Evolutionary conservation across 2,329 filamentous ascomycete genomes (phyloP).

Genomic region (Neofusicoccum laricinum): DNA sequence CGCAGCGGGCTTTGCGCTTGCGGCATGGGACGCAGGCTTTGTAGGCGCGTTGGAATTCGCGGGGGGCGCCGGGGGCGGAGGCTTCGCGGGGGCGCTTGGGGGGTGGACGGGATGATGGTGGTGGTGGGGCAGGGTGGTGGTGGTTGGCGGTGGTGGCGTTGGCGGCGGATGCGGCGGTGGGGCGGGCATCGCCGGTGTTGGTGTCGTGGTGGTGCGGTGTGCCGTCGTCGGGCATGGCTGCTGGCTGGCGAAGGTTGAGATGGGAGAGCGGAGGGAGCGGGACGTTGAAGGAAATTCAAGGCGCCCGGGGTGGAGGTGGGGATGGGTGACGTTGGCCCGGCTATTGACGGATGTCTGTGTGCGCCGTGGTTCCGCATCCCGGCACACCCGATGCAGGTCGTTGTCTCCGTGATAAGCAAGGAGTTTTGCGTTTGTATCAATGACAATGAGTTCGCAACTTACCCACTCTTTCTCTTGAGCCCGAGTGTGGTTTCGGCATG

Average conservation of each 20-base stretch:
- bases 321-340: neutral
- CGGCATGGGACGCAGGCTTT: slow-evolving; percentile 55
- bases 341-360: neutral
- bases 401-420: neutral
- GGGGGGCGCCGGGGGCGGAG: neutral
- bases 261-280: neutral
- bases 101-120: neutral
- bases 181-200: neutral
- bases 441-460: no score
- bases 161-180: neutral
- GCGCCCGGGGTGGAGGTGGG: neutral
- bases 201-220: neutral
- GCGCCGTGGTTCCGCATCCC: neutral
- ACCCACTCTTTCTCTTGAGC: no score
- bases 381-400: neutral
- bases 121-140: neutral
- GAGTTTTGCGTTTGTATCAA: no score
- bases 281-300: slow-evolving; percentile 15
- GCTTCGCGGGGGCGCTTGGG: neutral
- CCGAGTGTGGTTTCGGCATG: no score
- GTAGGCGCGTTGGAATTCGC: slow-evolving; percentile 50
- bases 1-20: slow-evolving; percentile 53
- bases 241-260: neutral
- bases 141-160: neutral
- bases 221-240: neutral